Evolutionary conservation across 208 protist genomes (phyloP).

Genomic region (Crithidia fasciculata): DNA sequence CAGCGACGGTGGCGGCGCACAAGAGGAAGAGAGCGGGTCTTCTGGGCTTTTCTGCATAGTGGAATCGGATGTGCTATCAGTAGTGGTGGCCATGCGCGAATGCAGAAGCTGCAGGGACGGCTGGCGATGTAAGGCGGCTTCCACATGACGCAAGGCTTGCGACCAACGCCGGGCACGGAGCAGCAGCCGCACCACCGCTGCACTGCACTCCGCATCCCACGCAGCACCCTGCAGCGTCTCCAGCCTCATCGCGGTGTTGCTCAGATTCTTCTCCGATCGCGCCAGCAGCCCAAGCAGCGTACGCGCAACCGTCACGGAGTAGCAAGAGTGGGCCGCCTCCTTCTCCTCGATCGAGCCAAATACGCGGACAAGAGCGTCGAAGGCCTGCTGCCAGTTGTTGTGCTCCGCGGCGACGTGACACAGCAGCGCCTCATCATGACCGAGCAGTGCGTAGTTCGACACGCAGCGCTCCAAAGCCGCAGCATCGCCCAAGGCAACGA

Average conservation of each 20-base stretch:
- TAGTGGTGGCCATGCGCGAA: not conserved
- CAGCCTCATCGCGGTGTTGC: constrained; percentile 70
- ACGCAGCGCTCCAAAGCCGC: constrained; percentile 26
- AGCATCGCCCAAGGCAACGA: constrained; percentile 49
- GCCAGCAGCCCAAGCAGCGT: constrained; percentile 50
- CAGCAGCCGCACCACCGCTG: constrained; percentile 59
- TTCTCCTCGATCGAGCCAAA: constrained; percentile 31
- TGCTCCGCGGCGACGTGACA: constrained; percentile 56
- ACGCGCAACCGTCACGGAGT: constrained; percentile 39
- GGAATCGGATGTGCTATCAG: not conserved
- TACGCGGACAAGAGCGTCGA: constrained; percentile 36
- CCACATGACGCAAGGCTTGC: constrained; percentile 50
- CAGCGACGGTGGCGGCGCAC: not conserved
- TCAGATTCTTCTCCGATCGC: constrained; percentile 64
- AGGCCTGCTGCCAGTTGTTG: constrained; percentile 53
- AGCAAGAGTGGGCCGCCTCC: constrained; percentile 2
- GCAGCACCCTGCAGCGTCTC: constrained; percentile 28
- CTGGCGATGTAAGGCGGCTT: constrained; percentile 39
- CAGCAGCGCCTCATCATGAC: constrained; percentile 32
- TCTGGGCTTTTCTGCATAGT: not conserved
- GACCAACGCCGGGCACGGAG: constrained; percentile 67
- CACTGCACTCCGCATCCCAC: constrained; percentile 51
- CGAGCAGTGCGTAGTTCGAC: constrained; percentile 10
- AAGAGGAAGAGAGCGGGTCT: not conserved
- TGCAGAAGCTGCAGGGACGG: constrained; percentile 26